Conservation (phyloP, 164 flowering plant species). For the Kalanchoe fedtschenkoi region DNA sequence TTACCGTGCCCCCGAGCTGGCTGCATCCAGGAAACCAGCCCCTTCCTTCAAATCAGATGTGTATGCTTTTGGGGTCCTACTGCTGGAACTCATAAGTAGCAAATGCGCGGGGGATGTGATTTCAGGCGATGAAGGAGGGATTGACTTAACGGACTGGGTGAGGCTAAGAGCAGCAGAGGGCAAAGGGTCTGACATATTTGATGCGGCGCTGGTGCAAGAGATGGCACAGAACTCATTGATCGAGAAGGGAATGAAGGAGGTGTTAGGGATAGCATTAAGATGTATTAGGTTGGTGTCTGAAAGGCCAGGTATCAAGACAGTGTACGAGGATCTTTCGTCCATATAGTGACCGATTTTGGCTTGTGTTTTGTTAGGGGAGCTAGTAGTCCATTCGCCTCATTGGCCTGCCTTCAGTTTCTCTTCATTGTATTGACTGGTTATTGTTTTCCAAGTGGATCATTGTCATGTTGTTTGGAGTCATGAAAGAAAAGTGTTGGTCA, state of each 20-base stretch:
- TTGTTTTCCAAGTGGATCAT: too few species aligned
- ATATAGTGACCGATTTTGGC: too few species aligned
- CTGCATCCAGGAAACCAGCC: slow-evolving; percentile 67
- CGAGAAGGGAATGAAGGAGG: slow-evolving; percentile 74
- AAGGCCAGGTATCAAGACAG: slow-evolving; percentile 87
- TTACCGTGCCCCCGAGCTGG: slow-evolving; percentile 88
- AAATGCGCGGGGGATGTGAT: slow-evolving; percentile 91
- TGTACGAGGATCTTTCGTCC: slow-evolving; percentile 93
- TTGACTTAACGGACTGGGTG: slow-evolving; percentile 82
- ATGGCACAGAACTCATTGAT: slow-evolving; percentile 33
- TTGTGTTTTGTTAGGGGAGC: too few species aligned
- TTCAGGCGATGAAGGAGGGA: slow-evolving; percentile 67
- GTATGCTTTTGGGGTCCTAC: slow-evolving; percentile 85
- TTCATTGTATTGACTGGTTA: too few species aligned
- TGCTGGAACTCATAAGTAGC: slow-evolving; percentile 77
- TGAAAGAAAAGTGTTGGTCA: too few species aligned
- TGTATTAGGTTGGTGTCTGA: slow-evolving; percentile 75
- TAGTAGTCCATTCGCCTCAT: too few species aligned
- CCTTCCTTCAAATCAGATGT: slow-evolving; percentile 97
- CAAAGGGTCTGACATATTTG: slow-evolving; percentile 63
- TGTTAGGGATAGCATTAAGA: slow-evolving; percentile 69
- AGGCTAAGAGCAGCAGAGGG: slow-evolving; percentile 69
- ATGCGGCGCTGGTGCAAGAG: slow-evolving; percentile 32
- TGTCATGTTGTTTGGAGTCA: too few species aligned
- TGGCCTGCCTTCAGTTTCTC: too few species aligned